Percentiles rank a stretch among this genome's conserved stretches.
Conservation (phyloP, 2,329 filamentous ascomycete genomes). For the Neonectria sp. region DNA sequence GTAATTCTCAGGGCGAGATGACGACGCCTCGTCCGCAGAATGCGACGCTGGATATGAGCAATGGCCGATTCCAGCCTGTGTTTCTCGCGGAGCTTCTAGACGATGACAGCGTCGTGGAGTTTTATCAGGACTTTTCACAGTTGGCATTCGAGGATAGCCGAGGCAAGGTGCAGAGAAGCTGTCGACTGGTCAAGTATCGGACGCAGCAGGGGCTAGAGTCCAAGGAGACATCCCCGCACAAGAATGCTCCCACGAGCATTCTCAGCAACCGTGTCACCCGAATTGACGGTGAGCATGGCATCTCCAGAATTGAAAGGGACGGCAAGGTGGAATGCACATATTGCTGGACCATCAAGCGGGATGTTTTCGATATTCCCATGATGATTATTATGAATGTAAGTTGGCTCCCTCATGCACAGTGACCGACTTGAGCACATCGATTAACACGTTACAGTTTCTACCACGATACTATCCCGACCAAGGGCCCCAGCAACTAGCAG, state of each 20-base stretch:
- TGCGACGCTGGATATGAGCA: conserved; percentile 59
- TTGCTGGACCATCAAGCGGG: conserved; percentile 96
- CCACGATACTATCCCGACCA: conserved; percentile 73
- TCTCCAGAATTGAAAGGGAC: conserved; percentile 86
- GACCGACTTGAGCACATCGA: not conserved
- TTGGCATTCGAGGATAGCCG: conserved; percentile 93
- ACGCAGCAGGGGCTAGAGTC: conserved; percentile 73
- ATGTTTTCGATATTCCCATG: conserved; percentile 99
- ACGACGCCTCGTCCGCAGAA: conserved; percentile 68
- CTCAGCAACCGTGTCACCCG: conserved; percentile 73
- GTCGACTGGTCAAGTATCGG: conserved; percentile 91
- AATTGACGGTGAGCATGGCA: conserved; percentile 82
- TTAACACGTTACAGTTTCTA: conserved; percentile 62
- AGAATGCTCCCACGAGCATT: conserved; percentile 61
- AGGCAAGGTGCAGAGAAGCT: conserved; percentile 86
- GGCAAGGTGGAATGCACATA: conserved; percentile 96
- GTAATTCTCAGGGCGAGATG: conserved; percentile 54
- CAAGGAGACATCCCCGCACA: conserved; percentile 60
- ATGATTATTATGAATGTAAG: conserved; percentile 98
- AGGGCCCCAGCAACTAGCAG: conserved; percentile 69
- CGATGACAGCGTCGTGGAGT: conserved; percentile 92
- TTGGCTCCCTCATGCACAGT: conserved; percentile 45
- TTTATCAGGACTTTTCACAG: conserved; percentile 95
- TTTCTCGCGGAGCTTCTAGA: conserved; percentile 95
- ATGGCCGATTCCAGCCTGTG: conserved; percentile 78